phyloP scores from a whole-genome alignment of 768 basidiomycete genomes.

The Cyclocybe aegerita region DNA sequence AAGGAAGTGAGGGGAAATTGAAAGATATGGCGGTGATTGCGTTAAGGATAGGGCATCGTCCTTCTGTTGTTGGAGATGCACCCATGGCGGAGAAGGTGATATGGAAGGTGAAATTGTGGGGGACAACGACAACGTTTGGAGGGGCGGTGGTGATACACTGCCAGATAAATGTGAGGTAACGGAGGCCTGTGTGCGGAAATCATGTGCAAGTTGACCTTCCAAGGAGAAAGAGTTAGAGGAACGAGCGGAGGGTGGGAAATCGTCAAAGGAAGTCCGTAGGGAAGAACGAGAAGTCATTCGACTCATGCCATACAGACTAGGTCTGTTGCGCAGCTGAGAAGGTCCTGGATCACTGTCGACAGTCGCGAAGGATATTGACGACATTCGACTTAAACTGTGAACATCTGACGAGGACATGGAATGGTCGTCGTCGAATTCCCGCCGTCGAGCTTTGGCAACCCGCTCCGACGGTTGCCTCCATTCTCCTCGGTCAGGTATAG shows the following conservation, averaged over 20 bases:
- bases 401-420: conserved; percentile 90
- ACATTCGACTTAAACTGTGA: conserved; percentile 71
- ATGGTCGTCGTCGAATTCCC: conserved; percentile 88
- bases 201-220: conserved; percentile 73
- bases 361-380: conserved; percentile 77
- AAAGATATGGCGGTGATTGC: conserved; percentile 37
- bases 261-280: conserved; percentile 70
- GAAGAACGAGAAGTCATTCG: conserved; percentile 79
- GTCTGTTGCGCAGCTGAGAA: conserved; percentile 58
- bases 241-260: conserved; percentile 70
- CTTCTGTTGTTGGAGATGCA: conserved; percentile 43
- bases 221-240: conserved; percentile 80
- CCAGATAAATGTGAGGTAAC: conserved; percentile 63
- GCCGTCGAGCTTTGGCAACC: conserved; percentile 72
- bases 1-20: conserved; percentile 36
- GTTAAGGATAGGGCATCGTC: conserved; percentile 31
- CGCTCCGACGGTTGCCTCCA: conserved; percentile 62
- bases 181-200: conserved; percentile 72
- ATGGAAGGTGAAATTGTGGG: conserved; percentile 54
- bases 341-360: conserved; percentile 89
- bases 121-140: conserved; percentile 72
- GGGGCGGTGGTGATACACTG: conserved; percentile 72
- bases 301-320: conserved; percentile 64
- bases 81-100: conserved; percentile 53
- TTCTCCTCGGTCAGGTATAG: conserved; percentile 35